Percentiles rank a stretch among this genome's conserved stretches.
phyloP scores from a whole-genome alignment of 345 rosid genomes.

The Gossypium turneri region DNA sequence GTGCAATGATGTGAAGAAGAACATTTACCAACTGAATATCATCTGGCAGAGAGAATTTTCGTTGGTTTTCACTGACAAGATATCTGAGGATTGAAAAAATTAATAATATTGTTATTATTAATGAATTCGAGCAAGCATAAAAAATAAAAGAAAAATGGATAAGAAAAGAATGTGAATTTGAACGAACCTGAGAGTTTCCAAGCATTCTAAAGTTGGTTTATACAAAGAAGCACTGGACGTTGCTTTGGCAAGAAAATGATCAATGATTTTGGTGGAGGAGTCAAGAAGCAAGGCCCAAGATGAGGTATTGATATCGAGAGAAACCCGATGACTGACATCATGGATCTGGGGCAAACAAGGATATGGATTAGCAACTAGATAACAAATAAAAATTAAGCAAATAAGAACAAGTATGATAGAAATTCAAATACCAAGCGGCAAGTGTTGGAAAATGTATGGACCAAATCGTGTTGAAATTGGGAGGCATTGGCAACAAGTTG shows the following conservation, averaged over 20 bases:
- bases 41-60: slow-evolving; percentile 41
- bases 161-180: background rate
- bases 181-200: slow-evolving; percentile 65
- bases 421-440: slow-evolving; percentile 49
- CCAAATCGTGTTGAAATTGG: slow-evolving; percentile 24
- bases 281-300: slow-evolving; percentile 54
- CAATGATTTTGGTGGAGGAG: slow-evolving; percentile 44
- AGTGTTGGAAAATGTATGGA: slow-evolving; percentile 36
- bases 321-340: slow-evolving; percentile 47
- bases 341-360: slow-evolving; percentile 39
- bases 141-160: background rate
- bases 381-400: background rate
- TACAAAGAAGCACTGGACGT: slow-evolving; percentile 34
- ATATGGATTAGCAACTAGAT: background rate
- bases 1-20: slow-evolving; percentile 45
- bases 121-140: slow-evolving; percentile 1
- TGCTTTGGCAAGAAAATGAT: slow-evolving; percentile 42
- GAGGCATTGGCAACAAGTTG: slow-evolving; percentile 53
- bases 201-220: slow-evolving; percentile 52
- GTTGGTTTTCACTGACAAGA: slow-evolving; percentile 35
- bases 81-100: slow-evolving; percentile 37
- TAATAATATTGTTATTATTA: background rate
- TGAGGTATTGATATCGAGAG: slow-evolving; percentile 47
- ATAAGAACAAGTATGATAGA: background rate
- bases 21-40: slow-evolving; percentile 55